A percentile compares a stretch with the other conserved stretches of the same genome.
These are phyloP conservation scores for Thinopyrum elongatum DNA, from an alignment of 176 grass and related monocot genomes.

Conservation along the genomic window DNA sequence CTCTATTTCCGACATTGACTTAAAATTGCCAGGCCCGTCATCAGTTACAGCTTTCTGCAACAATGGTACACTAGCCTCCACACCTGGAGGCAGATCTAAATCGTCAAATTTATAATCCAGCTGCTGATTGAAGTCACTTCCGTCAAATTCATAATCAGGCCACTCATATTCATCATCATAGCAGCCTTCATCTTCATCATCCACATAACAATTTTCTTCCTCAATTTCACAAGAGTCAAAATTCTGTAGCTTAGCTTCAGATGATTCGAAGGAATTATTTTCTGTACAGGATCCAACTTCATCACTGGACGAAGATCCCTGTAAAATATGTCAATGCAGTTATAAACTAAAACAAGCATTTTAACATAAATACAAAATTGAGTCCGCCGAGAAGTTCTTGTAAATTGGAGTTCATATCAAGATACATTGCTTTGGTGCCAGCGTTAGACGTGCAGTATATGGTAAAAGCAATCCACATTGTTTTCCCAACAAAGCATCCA, in stretches of 20 bases:
- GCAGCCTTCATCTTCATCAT: constrained; percentile 38
- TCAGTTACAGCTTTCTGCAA: constrained; percentile 28
- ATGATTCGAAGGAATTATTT: constrained; percentile 28
- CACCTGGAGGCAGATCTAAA: constrained; percentile 77
- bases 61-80: constrained; percentile 75
- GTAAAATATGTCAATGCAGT: constrained; percentile 14
- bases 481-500: not conserved
- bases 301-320: constrained; percentile 43
- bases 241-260: constrained; percentile 25
- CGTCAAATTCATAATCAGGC: constrained; percentile 40
- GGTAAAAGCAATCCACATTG: not conserved
- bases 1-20: constrained; percentile 55
- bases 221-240: constrained; percentile 29
- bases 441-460: not conserved
- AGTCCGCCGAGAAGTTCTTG: not conserved
- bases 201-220: constrained; percentile 63
- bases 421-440: not conserved
- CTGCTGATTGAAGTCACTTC: constrained; percentile 36
- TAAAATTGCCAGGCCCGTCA: constrained; percentile 25
- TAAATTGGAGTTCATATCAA: not conserved
- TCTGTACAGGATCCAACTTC: constrained; percentile 39
- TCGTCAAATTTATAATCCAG: constrained; percentile 73
- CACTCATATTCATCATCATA: constrained; percentile 35
- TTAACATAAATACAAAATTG: not conserved
- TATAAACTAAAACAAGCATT: constrained; percentile 5